Evolutionary conservation across 2,329 filamentous ascomycete genomes (phyloP).

Genomic region (Cordyceps fumosorosea): DNA sequence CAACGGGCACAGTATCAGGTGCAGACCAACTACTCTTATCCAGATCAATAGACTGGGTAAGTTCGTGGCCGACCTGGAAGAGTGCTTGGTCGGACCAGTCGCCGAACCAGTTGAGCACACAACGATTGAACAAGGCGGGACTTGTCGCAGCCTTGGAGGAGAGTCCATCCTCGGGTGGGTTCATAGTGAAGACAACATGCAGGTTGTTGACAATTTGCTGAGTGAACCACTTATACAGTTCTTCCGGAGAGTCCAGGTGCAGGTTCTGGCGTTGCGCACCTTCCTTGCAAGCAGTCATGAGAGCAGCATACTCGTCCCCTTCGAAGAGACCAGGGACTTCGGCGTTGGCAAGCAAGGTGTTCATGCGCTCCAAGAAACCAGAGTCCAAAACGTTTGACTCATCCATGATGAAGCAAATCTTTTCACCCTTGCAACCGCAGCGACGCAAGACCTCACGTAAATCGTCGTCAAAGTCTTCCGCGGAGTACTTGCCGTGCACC

Average conservation of each 20-base stretch:
- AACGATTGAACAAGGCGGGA: conserved; percentile 98
- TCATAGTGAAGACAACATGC: conserved; percentile 99
- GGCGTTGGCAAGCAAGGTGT: conserved; percentile 96
- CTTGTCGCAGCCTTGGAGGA: conserved; percentile 96
- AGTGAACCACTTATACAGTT: conserved; percentile 99
- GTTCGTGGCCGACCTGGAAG: conserved; percentile 93
- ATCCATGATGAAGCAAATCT: conserved; percentile 99
- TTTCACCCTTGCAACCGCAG: conserved; percentile 95
- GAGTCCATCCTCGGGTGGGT: conserved; percentile 89
- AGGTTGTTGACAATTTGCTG: conserved; percentile 98
- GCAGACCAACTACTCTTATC: conserved; percentile 80
- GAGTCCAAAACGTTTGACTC: conserved; percentile 98
- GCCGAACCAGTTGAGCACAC: conserved; percentile 98
- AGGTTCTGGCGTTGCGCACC: conserved; percentile 93
- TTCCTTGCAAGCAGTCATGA: conserved; percentile 99
- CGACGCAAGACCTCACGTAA: conserved; percentile 86
- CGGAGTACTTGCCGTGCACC: conserved; percentile 96
- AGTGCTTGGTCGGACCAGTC: conserved; percentile 99
- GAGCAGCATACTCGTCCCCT: conserved; percentile 94
- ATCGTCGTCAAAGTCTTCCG: conserved; percentile 98
- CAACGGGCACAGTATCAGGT: conserved; percentile 87
- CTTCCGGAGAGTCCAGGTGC: conserved; percentile 92
- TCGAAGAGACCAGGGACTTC: conserved; percentile 98
- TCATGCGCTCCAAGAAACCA: conserved; percentile 98
- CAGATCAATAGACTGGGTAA: conserved; percentile 93